Percentiles rank a stretch among this genome's conserved stretches.
Evolutionary conservation across 352 stramenopile genomes (phyloP).

Genomic region (Phytopythium aichiense): DNA sequence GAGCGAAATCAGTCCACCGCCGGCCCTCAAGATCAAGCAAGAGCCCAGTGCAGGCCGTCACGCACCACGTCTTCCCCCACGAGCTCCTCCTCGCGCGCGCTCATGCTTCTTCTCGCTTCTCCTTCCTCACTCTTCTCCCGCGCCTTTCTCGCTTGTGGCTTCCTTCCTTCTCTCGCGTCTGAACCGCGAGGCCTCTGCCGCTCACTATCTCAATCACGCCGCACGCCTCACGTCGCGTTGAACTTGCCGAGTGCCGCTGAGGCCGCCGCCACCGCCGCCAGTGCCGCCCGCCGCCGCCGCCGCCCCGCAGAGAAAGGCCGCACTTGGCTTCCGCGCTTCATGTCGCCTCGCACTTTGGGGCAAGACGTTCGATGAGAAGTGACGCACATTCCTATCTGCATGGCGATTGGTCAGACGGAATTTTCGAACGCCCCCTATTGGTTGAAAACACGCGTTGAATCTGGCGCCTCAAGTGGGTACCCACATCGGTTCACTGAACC

Average conservation of each 20-base stretch:
- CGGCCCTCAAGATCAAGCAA: not conserved
- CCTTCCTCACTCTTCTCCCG: not conserved
- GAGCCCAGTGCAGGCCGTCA: too few relatives aligned
- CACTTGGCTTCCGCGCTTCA: not conserved
- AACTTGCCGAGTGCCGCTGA: not conserved
- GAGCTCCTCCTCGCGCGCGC: conserved; percentile 8
- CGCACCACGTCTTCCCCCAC: conserved; percentile 46
- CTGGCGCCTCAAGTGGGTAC: not conserved
- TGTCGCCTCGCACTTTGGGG: conserved; percentile 1
- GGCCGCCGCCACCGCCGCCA: not conserved
- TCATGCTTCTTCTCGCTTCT: conserved; percentile 7
- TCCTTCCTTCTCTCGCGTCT: not conserved
- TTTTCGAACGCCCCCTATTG: not conserved
- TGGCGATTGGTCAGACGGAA: conserved; percentile 26
- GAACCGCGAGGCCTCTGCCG: not conserved
- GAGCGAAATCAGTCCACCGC: not conserved
- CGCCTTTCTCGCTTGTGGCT: not conserved
- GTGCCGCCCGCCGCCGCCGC: not conserved
- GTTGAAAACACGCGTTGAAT: not conserved
- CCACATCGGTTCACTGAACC: not conserved
- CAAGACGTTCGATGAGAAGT: not conserved
- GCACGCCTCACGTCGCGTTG: not conserved
- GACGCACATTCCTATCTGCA: conserved; percentile 20
- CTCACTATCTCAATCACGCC: not conserved
- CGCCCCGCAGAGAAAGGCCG: conserved; percentile 1